These are phyloP conservation scores for Casuarina cunninghamiana DNA, from an alignment of 306 rosid genomes.

Conservation along the genomic window DNA sequence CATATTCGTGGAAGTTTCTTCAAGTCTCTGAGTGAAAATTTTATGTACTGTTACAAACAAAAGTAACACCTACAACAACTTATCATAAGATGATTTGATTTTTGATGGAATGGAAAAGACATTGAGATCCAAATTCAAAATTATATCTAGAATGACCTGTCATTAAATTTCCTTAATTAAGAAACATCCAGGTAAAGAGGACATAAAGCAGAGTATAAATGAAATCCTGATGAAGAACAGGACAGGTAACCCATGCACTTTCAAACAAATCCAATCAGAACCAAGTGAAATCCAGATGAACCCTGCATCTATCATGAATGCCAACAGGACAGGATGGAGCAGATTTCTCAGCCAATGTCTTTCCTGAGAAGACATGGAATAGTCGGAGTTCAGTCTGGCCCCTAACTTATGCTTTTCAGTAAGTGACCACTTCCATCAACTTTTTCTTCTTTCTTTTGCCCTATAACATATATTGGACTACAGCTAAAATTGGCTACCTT, in stretches of 20 bases:
- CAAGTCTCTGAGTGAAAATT: not conserved
- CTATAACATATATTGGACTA: too few species aligned
- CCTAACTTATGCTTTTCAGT: not conserved
- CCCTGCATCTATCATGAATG: not conserved
- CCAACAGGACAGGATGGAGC: not conserved
- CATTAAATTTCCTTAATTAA: too few species aligned
- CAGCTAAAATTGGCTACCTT: not conserved
- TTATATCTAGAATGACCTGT: too few species aligned
- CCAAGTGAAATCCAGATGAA: conserved; percentile 5
- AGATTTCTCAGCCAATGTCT: not conserved
- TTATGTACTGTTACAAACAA: not conserved
- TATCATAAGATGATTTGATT: not conserved
- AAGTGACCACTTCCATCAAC: not conserved
- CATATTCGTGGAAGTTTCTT: not conserved
- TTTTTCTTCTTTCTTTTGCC: not conserved
- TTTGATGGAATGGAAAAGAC: too few species aligned
- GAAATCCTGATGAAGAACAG: not conserved
- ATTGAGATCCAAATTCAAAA: too few species aligned
- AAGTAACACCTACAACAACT: not conserved
- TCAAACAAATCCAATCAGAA: not conserved
- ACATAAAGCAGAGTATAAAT: too few species aligned
- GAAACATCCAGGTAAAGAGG: too few species aligned
- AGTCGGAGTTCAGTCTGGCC: not conserved
- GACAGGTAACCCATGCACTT: not conserved
- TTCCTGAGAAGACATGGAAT: not conserved